These are phyloP conservation scores for Pyrenopolyporus hunteri DNA, from an alignment of 495 filamentous ascomycete species.

Conservation along the genomic window DNA sequence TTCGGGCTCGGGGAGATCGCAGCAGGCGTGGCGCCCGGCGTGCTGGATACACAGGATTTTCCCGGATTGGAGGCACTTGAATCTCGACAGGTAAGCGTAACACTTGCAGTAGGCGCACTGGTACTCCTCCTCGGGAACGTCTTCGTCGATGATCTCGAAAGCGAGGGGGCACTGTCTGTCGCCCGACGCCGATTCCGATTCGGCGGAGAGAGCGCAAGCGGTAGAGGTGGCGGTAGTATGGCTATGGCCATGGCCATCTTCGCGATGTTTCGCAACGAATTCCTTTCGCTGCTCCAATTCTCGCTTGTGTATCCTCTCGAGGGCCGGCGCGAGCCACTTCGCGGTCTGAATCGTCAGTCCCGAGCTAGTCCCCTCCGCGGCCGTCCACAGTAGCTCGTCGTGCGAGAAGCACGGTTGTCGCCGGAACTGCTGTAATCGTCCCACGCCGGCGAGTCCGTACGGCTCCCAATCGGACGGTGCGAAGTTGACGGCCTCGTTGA, in stretches of 20 bases:
- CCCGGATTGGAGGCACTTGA: constrained; percentile 76
- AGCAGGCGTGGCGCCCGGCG: constrained; percentile 79
- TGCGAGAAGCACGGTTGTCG: constrained; percentile 96
- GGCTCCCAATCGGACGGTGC: constrained; percentile 97
- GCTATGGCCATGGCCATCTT: constrained; percentile 52
- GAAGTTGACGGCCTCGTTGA: constrained; percentile 99
- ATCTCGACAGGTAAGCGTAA: constrained; percentile 89
- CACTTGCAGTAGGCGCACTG: constrained; percentile 92
- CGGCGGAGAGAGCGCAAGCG: constrained; percentile 52
- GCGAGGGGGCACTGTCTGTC: constrained; percentile 48
- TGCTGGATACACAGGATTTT: constrained; percentile 82
- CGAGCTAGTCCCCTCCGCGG: constrained; percentile 65
- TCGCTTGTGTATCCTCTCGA: constrained; percentile 74
- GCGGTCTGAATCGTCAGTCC: constrained; percentile 90
- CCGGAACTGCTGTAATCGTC: constrained; percentile 84
- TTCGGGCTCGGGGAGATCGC: constrained; percentile 65
- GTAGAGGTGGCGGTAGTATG: too few species aligned
- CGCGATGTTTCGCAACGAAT: constrained; percentile 70
- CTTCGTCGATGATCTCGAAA: constrained; percentile 66
- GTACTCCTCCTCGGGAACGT: constrained; percentile 86
- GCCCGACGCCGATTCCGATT: too few species aligned
- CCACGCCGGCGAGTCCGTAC: constrained; percentile 83
- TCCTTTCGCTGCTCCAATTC: constrained; percentile 71
- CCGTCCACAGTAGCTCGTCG: constrained; percentile 93
- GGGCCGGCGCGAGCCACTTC: constrained; percentile 88